These are phyloP conservation scores for Russula sp. DNA, from an alignment of 768 basidiomycete genomes.

Conservation along the genomic window DNA sequence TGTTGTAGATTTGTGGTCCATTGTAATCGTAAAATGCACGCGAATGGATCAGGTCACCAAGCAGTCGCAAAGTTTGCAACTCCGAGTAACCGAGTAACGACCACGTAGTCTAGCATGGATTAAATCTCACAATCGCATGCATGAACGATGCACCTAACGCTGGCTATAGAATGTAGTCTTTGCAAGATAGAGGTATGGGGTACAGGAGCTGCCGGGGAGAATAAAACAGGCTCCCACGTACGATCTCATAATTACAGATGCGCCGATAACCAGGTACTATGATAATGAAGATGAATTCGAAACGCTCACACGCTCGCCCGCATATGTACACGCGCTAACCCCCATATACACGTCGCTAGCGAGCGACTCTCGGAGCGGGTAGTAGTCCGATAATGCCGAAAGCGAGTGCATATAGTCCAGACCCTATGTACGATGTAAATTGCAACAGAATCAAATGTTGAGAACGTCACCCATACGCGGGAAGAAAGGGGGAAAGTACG, in stretches of 20 bases:
- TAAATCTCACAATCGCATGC: not conserved
- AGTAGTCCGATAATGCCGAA: conserved; percentile 73
- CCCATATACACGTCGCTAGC: conserved; percentile 2
- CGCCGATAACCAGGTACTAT: not conserved
- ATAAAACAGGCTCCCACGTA: conserved; percentile 3
- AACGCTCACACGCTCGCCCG: not conserved
- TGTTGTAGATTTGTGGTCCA: not conserved
- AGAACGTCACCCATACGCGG: not conserved
- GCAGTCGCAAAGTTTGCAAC: not conserved
- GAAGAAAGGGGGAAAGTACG: conserved; percentile 31
- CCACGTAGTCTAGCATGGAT: not conserved
- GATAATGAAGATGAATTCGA: not conserved
- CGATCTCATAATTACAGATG: conserved; percentile 4
- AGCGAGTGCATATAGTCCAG: conserved; percentile 57
- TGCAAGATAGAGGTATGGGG: not conserved
- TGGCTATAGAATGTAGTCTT: not conserved
- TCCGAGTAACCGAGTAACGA: not conserved
- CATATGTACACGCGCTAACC: not conserved
- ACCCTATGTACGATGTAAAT: conserved; percentile 37
- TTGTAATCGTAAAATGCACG: not conserved
- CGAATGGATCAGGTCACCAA: not conserved
- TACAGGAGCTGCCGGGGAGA: not conserved
- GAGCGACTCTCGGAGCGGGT: conserved; percentile 41
- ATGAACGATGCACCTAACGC: not conserved
- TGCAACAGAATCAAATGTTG: not conserved